These are phyloP conservation scores for sorghum (Sorghum bicolor) DNA, from an alignment of 176 grass and related monocot species.

Conservation along the genomic window DNA sequence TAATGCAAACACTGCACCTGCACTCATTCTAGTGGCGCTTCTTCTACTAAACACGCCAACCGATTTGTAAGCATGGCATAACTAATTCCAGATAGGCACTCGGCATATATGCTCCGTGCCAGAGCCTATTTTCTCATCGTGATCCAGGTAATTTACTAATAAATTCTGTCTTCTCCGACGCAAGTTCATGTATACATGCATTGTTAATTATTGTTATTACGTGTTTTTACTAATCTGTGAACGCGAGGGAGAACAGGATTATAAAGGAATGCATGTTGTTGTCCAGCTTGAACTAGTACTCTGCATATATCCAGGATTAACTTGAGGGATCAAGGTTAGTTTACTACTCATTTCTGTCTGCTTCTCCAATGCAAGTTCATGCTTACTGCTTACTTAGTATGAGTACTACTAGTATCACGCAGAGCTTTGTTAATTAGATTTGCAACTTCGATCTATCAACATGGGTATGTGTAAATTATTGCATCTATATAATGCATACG, in stretches of 20 bases:
- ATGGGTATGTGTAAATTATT: background rate
- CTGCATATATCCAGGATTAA: no score
- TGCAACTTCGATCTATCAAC: background rate
- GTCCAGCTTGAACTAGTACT: no score
- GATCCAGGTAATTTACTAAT: no score
- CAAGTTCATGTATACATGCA: no score
- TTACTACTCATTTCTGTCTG: background rate
- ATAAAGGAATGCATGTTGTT: no score
- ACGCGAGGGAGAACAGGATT: no score
- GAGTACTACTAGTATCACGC: background rate
- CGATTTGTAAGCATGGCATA: no score
- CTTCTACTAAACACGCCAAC: background rate
- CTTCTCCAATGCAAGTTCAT: background rate
- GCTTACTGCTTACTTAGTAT: background rate
- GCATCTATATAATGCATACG: slow-evolving; percentile 24
- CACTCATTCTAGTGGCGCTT: background rate
- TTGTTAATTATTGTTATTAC: no score
- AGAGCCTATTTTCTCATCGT: background rate
- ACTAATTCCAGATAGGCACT: no score
- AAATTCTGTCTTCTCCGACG: no score
- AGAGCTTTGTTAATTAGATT: background rate
- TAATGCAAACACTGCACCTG: background rate
- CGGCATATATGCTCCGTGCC: background rate
- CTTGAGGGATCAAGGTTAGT: no score
- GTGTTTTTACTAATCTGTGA: no score